Percentiles rank a stretch among this genome's conserved stretches.
These are phyloP conservation scores for Cordyceps cateniannulata DNA, from an alignment of 2,329 filamentous ascomycete genomes.

Conservation along the genomic window DNA sequence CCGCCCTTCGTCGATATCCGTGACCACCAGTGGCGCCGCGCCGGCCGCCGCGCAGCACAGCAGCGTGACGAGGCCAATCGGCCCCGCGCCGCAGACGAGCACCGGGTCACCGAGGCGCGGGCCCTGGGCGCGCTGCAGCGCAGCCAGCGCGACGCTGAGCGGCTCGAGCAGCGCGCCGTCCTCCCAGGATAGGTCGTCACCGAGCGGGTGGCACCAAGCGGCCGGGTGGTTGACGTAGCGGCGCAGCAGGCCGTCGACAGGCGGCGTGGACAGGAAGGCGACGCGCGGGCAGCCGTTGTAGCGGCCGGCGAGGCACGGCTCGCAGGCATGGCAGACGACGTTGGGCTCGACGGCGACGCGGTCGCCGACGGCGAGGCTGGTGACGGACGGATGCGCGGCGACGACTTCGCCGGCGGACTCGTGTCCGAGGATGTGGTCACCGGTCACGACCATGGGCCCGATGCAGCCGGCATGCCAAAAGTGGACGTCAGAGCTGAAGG, in stretches of 20 bases:
- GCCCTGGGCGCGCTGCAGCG: slow-evolving; percentile 68
- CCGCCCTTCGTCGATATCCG: slow-evolving; percentile 84
- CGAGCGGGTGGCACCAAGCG: slow-evolving; percentile 94
- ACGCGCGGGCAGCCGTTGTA: slow-evolving; percentile 93
- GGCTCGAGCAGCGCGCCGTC: slow-evolving; percentile 88
- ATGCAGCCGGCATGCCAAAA: slow-evolving; percentile 97
- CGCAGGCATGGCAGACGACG: slow-evolving; percentile 84
- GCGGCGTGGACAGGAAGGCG: slow-evolving; percentile 83
- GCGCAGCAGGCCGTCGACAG: slow-evolving; percentile 77
- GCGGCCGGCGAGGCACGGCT: slow-evolving; percentile 82
- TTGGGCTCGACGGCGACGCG: slow-evolving; percentile 92
- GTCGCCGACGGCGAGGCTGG: slow-evolving; percentile 72
- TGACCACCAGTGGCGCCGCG: slow-evolving; percentile 85
- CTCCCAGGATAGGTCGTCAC: slow-evolving; percentile 80
- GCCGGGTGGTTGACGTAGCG: slow-evolving; percentile 94
- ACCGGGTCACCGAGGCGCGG: slow-evolving; percentile 80
- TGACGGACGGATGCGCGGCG: slow-evolving; percentile 76
- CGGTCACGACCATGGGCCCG: slow-evolving; percentile 87
- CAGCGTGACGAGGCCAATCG: slow-evolving; percentile 85
- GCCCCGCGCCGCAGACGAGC: slow-evolving; percentile 85
- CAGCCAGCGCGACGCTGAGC: slow-evolving; percentile 80
- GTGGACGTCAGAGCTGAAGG: slow-evolving; percentile 76
- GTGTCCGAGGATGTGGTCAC: slow-evolving; percentile 87
- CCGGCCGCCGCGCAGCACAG: slow-evolving; percentile 81
- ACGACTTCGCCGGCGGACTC: slow-evolving; percentile 84